These are phyloP conservation scores for Acidiella bohemica DNA, from an alignment of 495 filamentous ascomycete species.

Conservation along the genomic window DNA sequence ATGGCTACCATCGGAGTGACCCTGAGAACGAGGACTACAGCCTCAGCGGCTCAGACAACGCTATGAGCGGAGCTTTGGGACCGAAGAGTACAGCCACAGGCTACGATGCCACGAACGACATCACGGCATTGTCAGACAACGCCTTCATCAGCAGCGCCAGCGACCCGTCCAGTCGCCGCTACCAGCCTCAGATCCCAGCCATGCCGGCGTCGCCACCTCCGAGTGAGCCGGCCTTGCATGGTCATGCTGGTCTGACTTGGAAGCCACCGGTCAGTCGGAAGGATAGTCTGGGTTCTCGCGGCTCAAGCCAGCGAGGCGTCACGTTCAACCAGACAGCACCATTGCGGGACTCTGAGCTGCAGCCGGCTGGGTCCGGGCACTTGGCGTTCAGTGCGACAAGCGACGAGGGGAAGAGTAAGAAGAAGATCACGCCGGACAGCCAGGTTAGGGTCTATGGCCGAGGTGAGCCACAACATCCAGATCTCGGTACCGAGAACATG, in stretches of 20 bases:
- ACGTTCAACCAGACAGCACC: slow-evolving; percentile 13
- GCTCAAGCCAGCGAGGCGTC: neutral
- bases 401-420: slow-evolving; percentile 18
- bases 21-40: slow-evolving; percentile 13
- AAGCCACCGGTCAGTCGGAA: neutral
- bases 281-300: slow-evolving; percentile 7
- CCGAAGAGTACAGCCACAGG: neutral
- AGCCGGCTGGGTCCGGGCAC: slow-evolving; percentile 22
- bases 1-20: neutral
- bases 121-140: slow-evolving; percentile 3
- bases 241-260: slow-evolving; percentile 3
- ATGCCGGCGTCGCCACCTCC: slow-evolving; percentile 3
- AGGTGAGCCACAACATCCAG: slow-evolving; percentile 21
- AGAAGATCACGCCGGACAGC: slow-evolving; percentile 25
- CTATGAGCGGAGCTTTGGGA: slow-evolving; percentile 10
- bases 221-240: slow-evolving; percentile 5
- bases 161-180: slow-evolving; percentile 5
- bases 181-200: neutral
- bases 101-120: neutral
- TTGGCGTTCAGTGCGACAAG: slow-evolving; percentile 18
- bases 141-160: slow-evolving; percentile 3
- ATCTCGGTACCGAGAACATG: neutral
- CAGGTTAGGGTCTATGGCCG: slow-evolving; percentile 28
- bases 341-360: slow-evolving; percentile 11
- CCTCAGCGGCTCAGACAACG: neutral